Evolutionary conservation across 805 yeast species (phyloP).

Genomic region (Candida manassasensis): DNA sequence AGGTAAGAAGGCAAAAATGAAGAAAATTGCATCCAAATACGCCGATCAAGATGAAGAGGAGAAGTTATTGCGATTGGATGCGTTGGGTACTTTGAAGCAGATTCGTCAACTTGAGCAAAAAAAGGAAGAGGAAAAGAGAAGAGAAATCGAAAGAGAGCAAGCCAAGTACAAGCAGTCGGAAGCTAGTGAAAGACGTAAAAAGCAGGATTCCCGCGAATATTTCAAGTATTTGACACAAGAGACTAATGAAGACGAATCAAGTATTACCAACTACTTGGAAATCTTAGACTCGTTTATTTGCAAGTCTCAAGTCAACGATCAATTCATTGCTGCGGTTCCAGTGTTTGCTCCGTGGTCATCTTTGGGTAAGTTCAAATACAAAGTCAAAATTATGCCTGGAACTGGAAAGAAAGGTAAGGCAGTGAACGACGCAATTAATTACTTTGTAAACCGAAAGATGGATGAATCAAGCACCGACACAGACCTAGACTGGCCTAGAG

Average conservation of each 20-base stretch:
- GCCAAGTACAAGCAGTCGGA: conserved; percentile 23
- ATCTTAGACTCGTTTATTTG: conserved; percentile 42
- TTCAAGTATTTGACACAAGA: conserved; percentile 38
- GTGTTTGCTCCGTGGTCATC: conserved; percentile 93
- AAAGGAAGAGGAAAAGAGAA: conserved; percentile 10
- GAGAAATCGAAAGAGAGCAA: conserved; percentile 19
- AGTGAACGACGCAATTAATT: conserved; percentile 59
- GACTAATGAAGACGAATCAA: conserved; percentile 27
- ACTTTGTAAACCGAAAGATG: conserved; percentile 47
- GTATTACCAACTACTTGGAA: conserved; percentile 30
- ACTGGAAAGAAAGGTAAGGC: conserved; percentile 85
- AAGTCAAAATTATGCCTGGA: conserved; percentile 78
- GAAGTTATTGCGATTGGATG: conserved; percentile 65
- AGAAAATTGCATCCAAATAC: conserved; percentile 78
- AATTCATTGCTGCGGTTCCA: conserved; percentile 63
- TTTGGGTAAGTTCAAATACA: conserved; percentile 67
- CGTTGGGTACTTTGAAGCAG: conserved; percentile 77
- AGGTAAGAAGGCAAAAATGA: conserved; percentile 81
- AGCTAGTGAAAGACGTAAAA: conserved; percentile 40
- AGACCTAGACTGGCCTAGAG: conserved; percentile 68
- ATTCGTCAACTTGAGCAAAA: conserved; percentile 26
- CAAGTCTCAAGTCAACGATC: conserved; percentile 47
- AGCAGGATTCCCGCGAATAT: conserved; percentile 42
- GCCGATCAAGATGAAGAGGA: conserved; percentile 93
- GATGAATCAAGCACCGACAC: conserved; percentile 40